Evolutionary conservation across 331 rosid genomes (phyloP), one percentile per base, ranked within the genome.

Genomic region (Malus hybrid): DNA sequence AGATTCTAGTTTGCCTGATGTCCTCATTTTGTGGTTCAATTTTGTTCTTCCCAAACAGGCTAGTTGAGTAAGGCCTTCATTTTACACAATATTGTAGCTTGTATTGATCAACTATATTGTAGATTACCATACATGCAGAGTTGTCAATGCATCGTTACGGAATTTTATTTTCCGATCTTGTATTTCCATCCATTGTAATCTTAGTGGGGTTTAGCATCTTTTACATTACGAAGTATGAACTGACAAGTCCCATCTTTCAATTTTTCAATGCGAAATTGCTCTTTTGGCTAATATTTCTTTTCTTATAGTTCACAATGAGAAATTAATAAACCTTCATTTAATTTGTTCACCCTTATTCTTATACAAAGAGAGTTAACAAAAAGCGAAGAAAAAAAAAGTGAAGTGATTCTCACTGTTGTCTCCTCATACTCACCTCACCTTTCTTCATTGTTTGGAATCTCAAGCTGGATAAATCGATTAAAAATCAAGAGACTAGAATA

Each of bases 71-170:
- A 78, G 20, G 81, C 84, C 86, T 63, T 86, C 87, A 77, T 79
- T 86, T 79, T 84, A 78, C 84, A 71, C 82, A 62, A 1, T 16
- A 32, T 75, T 60, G 50, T 64, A 72, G 69, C 69, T 68, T 81
- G 77, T 79, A 70, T 76, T 71, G 70, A 72, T 79, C 73, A 81
- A 75, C 70, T 70, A 75, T 81, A 77, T 74, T 78, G 78, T 66
- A 74, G 75, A 77, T 84, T 83, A 82, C 81, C 85, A 82, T 81
- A 82, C 85, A 80, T 80, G 86, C 50, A 77, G 86, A 84, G 86
- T 63, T 72, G 77, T 78, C 81, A 78, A 60, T 75, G 64, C 68
- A 58, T 73, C 19, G 13, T 28, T 62, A 52, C 73, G 64, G 81
- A 60, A 70, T 72, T 58, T 44, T 2, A 64, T 11, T 64, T 18